Base-by-base conservation (phyloP, 2,329 filamentous ascomycete genomes). In the Aspergillus novoparasiticus region DNA sequence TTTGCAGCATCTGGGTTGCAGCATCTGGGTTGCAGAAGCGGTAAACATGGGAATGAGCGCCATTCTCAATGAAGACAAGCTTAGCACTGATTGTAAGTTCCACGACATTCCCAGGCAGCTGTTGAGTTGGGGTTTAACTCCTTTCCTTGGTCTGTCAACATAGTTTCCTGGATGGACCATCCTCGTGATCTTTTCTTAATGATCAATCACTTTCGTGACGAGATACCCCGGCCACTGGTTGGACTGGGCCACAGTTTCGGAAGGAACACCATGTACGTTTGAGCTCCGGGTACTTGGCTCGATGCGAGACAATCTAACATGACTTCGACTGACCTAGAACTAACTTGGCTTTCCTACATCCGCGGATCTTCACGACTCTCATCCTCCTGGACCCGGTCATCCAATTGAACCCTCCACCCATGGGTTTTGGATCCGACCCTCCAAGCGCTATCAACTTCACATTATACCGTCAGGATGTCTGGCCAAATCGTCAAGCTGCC, bases 221-320 rank as follows among this genome's bases (percentile, higher is more conserved):
- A 68, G 36, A 66, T 69, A 56, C 64, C 62, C 12, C 61, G 60
- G 30, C 67, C 67, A 2, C 46, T 69, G 11, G 43, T 69, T 3
- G 66, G 67, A 2, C 34, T 69, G 14, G 66, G 67, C 10, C 64
- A 69, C 39, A 69, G 67, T 59, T 46, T 66, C 16, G 36, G 36
- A 0, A 14, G 36, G 4, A 39, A 14, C 3, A 39, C 19, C 14
- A 39, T 39, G 36, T 19, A 39, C 3, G 36, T 39, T 39, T 39
- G 36, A 39, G 0, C 1, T 5, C 16, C 16, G 12, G 6, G 36
- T 9, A 14, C 16, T 19, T 39, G 36, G 21, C 4, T 1, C 26
- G 1, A 6, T 6, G 26, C 26, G 5, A 28, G 4, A 3, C 26
- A 28, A 1, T 28, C 26, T 6, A 28, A 28, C 21, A n/a, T 34